phyloP scores from a whole-genome alignment of 345 rosid species.

The Lenwebbia sp. region DNA sequence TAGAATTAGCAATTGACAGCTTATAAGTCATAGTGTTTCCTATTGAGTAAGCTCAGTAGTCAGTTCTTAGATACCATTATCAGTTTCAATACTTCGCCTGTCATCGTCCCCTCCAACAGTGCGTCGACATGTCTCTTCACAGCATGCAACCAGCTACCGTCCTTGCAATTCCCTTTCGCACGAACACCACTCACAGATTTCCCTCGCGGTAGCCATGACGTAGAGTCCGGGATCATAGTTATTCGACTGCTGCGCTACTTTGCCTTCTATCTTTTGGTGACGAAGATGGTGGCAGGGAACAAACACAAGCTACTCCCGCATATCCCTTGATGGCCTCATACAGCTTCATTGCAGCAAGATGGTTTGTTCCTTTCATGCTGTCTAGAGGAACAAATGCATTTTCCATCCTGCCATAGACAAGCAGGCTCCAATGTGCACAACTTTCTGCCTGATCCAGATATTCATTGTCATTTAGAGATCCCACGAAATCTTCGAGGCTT shows the following conservation, averaged over 20 bases:
- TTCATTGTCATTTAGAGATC: neutral
- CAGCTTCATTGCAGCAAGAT: neutral
- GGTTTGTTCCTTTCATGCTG: neutral
- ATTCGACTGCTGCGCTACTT: accelerated
- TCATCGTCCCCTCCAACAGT: neutral
- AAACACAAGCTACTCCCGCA: neutral
- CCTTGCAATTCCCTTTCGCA: neutral
- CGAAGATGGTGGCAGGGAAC: neutral
- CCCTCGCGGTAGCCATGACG: neutral
- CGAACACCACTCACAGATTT: neutral
- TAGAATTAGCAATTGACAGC: too few species aligned
- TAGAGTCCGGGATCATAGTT: neutral
- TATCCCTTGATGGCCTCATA: neutral
- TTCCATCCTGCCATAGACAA: neutral
- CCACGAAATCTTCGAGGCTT: neutral
- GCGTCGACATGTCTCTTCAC: neutral
- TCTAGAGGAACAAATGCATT: neutral
- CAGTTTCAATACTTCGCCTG: neutral
- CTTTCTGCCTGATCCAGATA: neutral
- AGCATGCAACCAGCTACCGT: neutral
- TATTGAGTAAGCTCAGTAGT: too few species aligned
- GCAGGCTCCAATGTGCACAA: neutral
- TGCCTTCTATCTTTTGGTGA: neutral
- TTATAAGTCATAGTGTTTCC: too few species aligned
- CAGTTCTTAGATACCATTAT: neutral